Conservation (phyloP, 345 rosid species). For the Melastoma malabathricum region DNA sequence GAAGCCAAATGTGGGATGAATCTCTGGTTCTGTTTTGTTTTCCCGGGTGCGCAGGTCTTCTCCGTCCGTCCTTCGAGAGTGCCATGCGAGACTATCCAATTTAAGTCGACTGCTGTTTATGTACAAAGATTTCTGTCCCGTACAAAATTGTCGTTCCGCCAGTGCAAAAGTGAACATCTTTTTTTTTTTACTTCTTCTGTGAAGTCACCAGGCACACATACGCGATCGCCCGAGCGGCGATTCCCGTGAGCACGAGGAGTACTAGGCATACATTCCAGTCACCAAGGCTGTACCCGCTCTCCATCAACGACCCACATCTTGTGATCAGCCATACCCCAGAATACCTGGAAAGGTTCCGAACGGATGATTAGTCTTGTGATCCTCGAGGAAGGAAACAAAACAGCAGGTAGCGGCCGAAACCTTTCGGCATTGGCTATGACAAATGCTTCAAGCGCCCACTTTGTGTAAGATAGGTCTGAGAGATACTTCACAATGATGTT, state of each 20-base stretch:
- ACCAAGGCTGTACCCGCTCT: slow-evolving; percentile 46
- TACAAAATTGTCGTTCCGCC: not conserved
- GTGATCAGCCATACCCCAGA: slow-evolving; percentile 86
- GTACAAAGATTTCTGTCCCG: too few species aligned
- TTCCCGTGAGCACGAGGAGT: slow-evolving; percentile 45
- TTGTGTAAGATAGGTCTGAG: slow-evolving; percentile 53
- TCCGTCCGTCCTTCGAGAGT: too few species aligned
- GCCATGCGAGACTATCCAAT: too few species aligned
- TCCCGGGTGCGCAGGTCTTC: too few species aligned
- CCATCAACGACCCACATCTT: slow-evolving; percentile 50
- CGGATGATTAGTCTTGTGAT: not conserved
- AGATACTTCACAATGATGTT: slow-evolving; percentile 28
- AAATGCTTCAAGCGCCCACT: slow-evolving; percentile 81
- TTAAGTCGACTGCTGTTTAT: too few species aligned
- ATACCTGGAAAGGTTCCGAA: slow-evolving; percentile 32
- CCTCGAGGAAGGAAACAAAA: not conserved
- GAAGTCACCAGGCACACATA: slow-evolving; percentile 52
- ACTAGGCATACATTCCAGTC: slow-evolving; percentile 42
- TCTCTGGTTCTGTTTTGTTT: too few species aligned
- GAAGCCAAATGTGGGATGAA: too few species aligned
- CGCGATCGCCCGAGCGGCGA: slow-evolving; percentile 34
- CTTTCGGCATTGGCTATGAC: slow-evolving; percentile 64
- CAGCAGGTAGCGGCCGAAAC: slow-evolving; percentile 9
- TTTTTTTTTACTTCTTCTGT: slow-evolving; percentile 41
- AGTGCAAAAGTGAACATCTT: not conserved